Conservation (phyloP, 768 basidiomycete genomes). For the Chiua virens region DNA sequence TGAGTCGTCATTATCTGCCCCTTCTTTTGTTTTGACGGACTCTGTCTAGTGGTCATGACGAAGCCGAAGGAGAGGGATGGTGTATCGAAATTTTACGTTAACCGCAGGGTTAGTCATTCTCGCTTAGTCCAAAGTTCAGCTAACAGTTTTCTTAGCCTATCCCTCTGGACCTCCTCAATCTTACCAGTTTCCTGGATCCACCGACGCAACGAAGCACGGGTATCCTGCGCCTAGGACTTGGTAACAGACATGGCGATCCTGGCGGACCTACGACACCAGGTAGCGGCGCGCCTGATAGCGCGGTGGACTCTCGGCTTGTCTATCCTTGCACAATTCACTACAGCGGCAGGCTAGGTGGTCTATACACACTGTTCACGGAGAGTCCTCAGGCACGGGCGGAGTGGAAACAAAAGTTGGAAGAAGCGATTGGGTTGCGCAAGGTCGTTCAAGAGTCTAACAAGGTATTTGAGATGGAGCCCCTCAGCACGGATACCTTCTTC, state of each 20-base stretch:
- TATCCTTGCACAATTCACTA: slow-evolving; percentile 90
- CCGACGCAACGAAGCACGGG: slow-evolving; percentile 75
- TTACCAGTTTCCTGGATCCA: slow-evolving; percentile 80
- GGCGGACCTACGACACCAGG: slow-evolving; percentile 28
- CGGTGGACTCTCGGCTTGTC: slow-evolving; percentile 69
- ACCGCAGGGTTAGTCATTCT: slow-evolving; percentile 60
- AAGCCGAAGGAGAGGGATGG: slow-evolving; percentile 81
- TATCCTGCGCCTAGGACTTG: slow-evolving; percentile 60
- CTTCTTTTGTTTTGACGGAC: slow-evolving; percentile 7
- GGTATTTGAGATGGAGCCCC: slow-evolving; percentile 89
- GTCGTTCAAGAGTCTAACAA: slow-evolving; percentile 92
- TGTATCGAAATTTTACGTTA: slow-evolving; percentile 73
- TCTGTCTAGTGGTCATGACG: slow-evolving; percentile 75
- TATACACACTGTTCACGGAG: slow-evolving; percentile 87
- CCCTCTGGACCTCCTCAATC: slow-evolving; percentile 84
- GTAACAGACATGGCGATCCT: slow-evolving; percentile 35
- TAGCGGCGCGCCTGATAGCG: slow-evolving; percentile 36
- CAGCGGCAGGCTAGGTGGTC: slow-evolving; percentile 83
- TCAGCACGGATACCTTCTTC: slow-evolving; percentile 87
- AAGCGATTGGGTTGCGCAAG: slow-evolving; percentile 81
- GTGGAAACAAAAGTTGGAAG: slow-evolving; percentile 89
- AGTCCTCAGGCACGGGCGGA: slow-evolving; percentile 69
- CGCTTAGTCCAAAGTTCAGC: not conserved
- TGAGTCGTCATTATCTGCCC: slow-evolving; percentile 37
- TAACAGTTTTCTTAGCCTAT: slow-evolving; percentile 61